phyloP scores from a whole-genome alignment of 1,284 basidiomycete genomes.

The Athelia psychrophila region DNA sequence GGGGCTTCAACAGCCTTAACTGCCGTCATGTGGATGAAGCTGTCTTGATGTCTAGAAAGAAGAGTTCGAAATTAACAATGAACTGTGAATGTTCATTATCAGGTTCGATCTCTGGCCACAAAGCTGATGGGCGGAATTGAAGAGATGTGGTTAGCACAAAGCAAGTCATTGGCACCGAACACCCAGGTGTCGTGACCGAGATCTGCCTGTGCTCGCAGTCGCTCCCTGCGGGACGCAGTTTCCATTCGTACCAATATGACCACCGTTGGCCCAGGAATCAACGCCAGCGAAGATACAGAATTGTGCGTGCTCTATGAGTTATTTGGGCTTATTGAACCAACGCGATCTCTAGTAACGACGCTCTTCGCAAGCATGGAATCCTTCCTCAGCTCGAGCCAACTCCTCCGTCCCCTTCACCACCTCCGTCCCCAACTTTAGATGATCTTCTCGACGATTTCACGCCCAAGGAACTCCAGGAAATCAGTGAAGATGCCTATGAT shows the following conservation, averaged over 20 bases:
- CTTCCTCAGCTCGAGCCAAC: constrained; percentile 72
- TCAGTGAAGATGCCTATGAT: constrained; percentile 66
- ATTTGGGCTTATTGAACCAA: constrained; percentile 2
- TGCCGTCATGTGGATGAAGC: background rate
- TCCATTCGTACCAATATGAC: constrained; percentile 42
- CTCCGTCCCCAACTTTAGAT: constrained; percentile 60
- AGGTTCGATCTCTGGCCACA: background rate
- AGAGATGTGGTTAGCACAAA: background rate
- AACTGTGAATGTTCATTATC: background rate
- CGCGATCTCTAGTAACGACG: constrained; percentile 71
- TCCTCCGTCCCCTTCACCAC: constrained; percentile 73
- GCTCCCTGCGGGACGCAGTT: background rate
- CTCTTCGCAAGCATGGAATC: constrained; percentile 88
- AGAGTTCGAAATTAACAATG: background rate
- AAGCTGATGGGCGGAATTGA: background rate
- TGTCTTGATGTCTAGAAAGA: background rate
- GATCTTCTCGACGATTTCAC: constrained; percentile 69
- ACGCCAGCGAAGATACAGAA: constrained; percentile 89
- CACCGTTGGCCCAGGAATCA: constrained; percentile 31
- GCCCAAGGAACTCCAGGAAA: constrained; percentile 62
- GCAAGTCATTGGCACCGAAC: background rate
- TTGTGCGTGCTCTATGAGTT: constrained; percentile 58
- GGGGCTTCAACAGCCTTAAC: background rate
- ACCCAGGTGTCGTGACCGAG: background rate
- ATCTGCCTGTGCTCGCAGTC: background rate